phyloP scores from a whole-genome alignment of 2,329 filamentous ascomycete genomes.

The Penicillium sp. region DNA sequence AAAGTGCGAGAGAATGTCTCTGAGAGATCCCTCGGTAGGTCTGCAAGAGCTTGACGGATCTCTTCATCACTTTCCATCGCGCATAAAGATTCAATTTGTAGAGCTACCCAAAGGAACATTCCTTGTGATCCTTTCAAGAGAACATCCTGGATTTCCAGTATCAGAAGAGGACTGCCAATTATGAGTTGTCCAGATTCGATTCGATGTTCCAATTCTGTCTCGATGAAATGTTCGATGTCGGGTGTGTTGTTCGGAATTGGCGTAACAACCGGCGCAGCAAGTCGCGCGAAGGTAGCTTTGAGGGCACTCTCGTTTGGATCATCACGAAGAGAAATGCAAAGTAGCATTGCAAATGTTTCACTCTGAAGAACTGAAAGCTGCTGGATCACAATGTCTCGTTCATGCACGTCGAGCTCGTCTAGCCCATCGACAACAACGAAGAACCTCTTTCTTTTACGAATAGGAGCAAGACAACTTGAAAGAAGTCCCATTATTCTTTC shows the following conservation, averaged over 20 bases:
- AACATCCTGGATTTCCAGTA: not conserved
- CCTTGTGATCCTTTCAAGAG: slow-evolving; percentile 4
- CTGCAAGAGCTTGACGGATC: slow-evolving; percentile 1
- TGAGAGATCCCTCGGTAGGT: not conserved
- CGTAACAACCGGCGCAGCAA: not conserved
- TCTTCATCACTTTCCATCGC: slow-evolving; percentile 3
- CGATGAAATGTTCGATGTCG: not conserved
- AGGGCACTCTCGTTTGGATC: not conserved
- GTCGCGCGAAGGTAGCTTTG: not conserved
- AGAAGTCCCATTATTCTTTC: not conserved
- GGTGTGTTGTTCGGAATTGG: not conserved
- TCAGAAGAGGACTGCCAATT: not conserved
- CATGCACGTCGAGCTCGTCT: not conserved
- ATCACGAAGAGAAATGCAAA: not conserved
- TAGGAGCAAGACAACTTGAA: not conserved
- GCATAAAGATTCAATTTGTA: slow-evolving; percentile 9
- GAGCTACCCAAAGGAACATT: slow-evolving; percentile 12
- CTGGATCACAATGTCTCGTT: not conserved
- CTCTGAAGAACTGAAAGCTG: not conserved
- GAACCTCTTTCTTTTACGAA: not conserved
- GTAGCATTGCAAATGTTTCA: not conserved
- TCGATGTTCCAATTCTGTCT: not conserved
- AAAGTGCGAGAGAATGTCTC: not conserved
- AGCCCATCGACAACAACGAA: not conserved
- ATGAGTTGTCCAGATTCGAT: not conserved